A percentile compares a stretch with the other conserved stretches of the same genome.
Evolutionary conservation across 768 basidiomycete species (phyloP).

Genomic region (Leccinum boreale): DNA sequence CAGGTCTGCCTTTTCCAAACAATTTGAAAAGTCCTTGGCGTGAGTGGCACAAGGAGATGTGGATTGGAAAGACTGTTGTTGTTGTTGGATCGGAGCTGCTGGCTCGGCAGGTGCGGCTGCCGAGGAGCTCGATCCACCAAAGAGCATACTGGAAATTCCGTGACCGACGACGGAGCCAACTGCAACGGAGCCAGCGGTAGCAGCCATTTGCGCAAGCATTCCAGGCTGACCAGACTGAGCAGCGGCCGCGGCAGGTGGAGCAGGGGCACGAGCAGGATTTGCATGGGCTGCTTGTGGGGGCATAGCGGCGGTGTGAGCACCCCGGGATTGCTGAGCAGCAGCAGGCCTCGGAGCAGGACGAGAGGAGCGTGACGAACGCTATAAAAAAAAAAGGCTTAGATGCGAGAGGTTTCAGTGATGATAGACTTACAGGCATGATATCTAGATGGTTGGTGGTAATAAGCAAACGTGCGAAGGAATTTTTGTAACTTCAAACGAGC

Average conservation of each 20-base stretch:
- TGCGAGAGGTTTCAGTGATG: not conserved
- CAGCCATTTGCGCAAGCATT: slow-evolving; percentile 81
- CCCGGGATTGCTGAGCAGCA: slow-evolving; percentile 42
- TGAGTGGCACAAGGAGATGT: slow-evolving; percentile 64
- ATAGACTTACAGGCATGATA: slow-evolving; percentile 48
- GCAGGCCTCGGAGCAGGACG: slow-evolving; percentile 55
- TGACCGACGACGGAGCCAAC: slow-evolving; percentile 87
- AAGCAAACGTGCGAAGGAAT: slow-evolving; percentile 13
- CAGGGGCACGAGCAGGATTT: slow-evolving; percentile 41
- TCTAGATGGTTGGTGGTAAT: slow-evolving; percentile 10
- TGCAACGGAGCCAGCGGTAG: slow-evolving; percentile 87
- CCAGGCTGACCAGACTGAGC: slow-evolving; percentile 57
- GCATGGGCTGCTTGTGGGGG: slow-evolving; percentile 38
- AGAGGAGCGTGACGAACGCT: slow-evolving; percentile 81
- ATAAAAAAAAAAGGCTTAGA: not conserved
- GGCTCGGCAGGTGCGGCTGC: slow-evolving; percentile 41
- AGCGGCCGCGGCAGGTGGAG: slow-evolving; percentile 33
- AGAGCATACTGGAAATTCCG: slow-evolving; percentile 87
- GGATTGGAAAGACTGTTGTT: slow-evolving; percentile 38
- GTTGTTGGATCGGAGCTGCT: slow-evolving; percentile 46
- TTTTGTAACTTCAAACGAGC: slow-evolving; percentile 14
- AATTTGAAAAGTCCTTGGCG: slow-evolving; percentile 86
- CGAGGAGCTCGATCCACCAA: slow-evolving; percentile 57
- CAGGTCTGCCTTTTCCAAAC: slow-evolving; percentile 78
- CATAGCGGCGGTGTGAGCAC: slow-evolving; percentile 49